These are phyloP conservation scores for Tetratostichococcus sp. DNA, from an alignment of 139 green algal genomes.

Conservation along the genomic window DNA sequence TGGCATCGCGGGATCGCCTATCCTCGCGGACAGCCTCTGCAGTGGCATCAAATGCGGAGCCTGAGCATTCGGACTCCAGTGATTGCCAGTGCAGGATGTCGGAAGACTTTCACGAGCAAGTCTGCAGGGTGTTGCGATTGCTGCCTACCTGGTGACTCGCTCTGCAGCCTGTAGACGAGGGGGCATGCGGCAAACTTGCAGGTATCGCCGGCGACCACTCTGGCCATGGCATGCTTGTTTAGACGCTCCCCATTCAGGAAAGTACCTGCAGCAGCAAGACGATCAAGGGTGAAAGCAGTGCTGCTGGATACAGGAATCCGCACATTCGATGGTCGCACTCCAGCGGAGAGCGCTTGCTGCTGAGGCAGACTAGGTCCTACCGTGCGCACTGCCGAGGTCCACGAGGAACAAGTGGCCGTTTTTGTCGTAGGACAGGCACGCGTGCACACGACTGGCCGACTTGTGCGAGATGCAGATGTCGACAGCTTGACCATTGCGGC, in stretches of 20 bases:
- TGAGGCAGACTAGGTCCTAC: too few relatives aligned
- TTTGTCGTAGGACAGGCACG: conserved; percentile 6
- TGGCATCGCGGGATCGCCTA: too few relatives aligned
- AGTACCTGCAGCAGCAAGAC: not conserved
- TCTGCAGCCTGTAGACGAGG: not conserved
- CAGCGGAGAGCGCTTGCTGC: too few relatives aligned
- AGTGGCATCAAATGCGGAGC: too few relatives aligned
- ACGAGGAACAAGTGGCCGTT: not conserved
- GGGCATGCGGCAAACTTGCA: not conserved
- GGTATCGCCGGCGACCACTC: not conserved
- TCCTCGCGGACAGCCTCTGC: too few relatives aligned
- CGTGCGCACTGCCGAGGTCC: conserved; percentile 16
- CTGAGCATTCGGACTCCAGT: too few relatives aligned
- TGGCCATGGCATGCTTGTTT: not conserved
- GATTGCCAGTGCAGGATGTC: too few relatives aligned
- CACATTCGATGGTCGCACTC: not conserved
- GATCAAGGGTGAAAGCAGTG: not conserved
- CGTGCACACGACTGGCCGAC: conserved; percentile 12
- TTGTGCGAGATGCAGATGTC: conserved; percentile 5
- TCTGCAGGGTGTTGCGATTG: too few relatives aligned
- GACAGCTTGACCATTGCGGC: conserved; percentile 1
- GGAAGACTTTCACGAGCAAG: too few relatives aligned
- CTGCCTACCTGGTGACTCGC: too few relatives aligned
- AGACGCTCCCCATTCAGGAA: not conserved
- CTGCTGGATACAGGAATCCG: too few relatives aligned